These are phyloP conservation scores for Jatropha podagrica DNA, from an alignment of 441 rosid species.

Conservation along the genomic window DNA sequence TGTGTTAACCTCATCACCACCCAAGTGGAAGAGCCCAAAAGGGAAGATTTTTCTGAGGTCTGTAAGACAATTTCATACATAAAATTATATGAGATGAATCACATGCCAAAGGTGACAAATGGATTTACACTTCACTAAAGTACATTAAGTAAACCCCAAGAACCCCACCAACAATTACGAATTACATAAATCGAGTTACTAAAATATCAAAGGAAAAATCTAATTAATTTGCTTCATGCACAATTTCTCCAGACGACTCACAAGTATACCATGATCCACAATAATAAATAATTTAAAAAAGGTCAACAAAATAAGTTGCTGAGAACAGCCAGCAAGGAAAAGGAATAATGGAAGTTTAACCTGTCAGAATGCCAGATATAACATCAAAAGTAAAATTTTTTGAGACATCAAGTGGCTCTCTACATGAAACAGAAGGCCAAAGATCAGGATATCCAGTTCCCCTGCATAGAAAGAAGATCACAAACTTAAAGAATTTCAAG, in stretches of 20 bases:
- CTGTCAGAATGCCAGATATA: constrained; percentile 80
- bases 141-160: background rate
- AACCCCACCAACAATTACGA: background rate
- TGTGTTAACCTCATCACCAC: constrained; percentile 97
- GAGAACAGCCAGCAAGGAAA: background rate
- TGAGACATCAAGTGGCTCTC: constrained; percentile 96
- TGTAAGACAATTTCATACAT: constrained; percentile 29
- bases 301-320: background rate
- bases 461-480: constrained; percentile 52
- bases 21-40: constrained; percentile 95
- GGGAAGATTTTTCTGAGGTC: constrained; percentile 92
- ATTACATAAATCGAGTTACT: background rate
- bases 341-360: constrained; percentile 36
- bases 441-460: constrained; percentile 89
- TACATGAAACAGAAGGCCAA: constrained; percentile 88
- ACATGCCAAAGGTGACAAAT: background rate
- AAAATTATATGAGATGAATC: constrained; percentile 10
- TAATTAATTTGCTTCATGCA: constrained; percentile 9
- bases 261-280: background rate
- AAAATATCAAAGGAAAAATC: background rate
- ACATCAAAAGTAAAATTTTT: constrained; percentile 82
- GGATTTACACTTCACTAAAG: background rate
- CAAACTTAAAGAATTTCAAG: constrained; percentile 16
- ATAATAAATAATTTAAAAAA: background rate
- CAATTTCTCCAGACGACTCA: background rate